Percentiles rank a stretch among this genome's conserved stretches.
Conservation (phyloP, 257 asterid species). For the Solanum paucissectum region DNA sequence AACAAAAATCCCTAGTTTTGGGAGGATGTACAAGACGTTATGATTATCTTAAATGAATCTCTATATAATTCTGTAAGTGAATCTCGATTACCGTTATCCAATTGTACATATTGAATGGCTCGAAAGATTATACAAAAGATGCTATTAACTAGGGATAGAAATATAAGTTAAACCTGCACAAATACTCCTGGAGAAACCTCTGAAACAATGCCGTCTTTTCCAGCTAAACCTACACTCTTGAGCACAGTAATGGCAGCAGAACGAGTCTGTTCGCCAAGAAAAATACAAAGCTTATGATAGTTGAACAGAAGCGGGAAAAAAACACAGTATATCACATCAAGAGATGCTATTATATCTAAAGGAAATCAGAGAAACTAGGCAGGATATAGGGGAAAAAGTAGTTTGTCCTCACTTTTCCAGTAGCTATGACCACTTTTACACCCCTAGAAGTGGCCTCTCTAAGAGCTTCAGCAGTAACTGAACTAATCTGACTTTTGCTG, state of each 20-base stretch:
- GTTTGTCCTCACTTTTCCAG: slow-evolving; percentile 74
- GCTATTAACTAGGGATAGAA: background rate
- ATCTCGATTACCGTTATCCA: background rate
- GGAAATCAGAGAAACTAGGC: background rate
- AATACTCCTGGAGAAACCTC: slow-evolving; percentile 87
- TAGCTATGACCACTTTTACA: slow-evolving; percentile 85
- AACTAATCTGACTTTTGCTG: slow-evolving; percentile 80
- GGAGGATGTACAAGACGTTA: background rate
- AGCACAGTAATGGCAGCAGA: slow-evolving; percentile 63
- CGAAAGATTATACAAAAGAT: background rate
- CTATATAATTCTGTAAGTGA: background rate
- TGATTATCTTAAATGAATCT: background rate
- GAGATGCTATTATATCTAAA: background rate
- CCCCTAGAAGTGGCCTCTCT: slow-evolving; percentile 90
- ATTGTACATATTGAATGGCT: background rate
- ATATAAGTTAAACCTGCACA: slow-evolving; percentile 51
- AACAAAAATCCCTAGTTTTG: background rate
- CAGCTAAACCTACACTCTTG: slow-evolving; percentile 68
- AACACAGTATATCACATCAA: slow-evolving; percentile 2
- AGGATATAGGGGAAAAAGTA: background rate
- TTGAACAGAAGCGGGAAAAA: background rate
- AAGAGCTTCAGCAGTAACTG: slow-evolving; percentile 68
- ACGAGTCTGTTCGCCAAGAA: slow-evolving; percentile 53
- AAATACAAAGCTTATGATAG: slow-evolving; percentile 4
- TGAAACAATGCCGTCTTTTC: slow-evolving; percentile 69